Base-by-base conservation (phyloP, 2,329 filamentous ascomycete species). In the Epichloe aotearoae region DNA sequence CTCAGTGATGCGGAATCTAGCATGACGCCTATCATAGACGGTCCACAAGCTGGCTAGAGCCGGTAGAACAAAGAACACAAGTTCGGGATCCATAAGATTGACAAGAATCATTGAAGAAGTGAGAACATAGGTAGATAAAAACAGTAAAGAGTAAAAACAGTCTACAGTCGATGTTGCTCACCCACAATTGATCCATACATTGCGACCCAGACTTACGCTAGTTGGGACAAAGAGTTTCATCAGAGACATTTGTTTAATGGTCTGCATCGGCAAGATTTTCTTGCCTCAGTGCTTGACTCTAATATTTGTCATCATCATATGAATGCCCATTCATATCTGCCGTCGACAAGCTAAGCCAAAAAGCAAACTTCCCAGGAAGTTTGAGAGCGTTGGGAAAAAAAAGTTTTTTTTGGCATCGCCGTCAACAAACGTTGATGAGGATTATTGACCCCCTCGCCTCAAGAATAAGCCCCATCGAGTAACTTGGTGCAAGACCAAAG, bases 401-500 rank as follows among this genome's bases (percentile, higher is more conserved):
- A n/a, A n/a, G n/a, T 7, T 26, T n/a, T 19, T n/a, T 38, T 33
- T 48, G 52, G 56, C 54, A 59, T 58, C 57, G 53, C 41, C 45
- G 42, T 49, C 52, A 49, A 43, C 30, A 46, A 47, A 20, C 7
- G 19, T n/a, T n/a, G 53, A 55, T 49, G 51, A 50, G 42, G 50
- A 58, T 55, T 40, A n/a, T 49, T 54, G 50, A 70, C 72, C 86
- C 85, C 86, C 88, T 95, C 89, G 90, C 86, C 79, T 89, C 91
- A 86, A 96, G 88, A 96, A 95, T 97, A 89, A 96, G 91, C 91
- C 91, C 91, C 91, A 95, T 97, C 89, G 90, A 95, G 91, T 97
- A 94, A 95, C 87, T 77, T 71, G 68, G 72, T 60, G 5, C 38
- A 71, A 62, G 65, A 59, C 54, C 64, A 60, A 66, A 73, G 86